These are phyloP conservation scores for Beauveria scarabaeidicola DNA, from an alignment of 2,329 filamentous ascomycete species.

Conservation along the genomic window DNA sequence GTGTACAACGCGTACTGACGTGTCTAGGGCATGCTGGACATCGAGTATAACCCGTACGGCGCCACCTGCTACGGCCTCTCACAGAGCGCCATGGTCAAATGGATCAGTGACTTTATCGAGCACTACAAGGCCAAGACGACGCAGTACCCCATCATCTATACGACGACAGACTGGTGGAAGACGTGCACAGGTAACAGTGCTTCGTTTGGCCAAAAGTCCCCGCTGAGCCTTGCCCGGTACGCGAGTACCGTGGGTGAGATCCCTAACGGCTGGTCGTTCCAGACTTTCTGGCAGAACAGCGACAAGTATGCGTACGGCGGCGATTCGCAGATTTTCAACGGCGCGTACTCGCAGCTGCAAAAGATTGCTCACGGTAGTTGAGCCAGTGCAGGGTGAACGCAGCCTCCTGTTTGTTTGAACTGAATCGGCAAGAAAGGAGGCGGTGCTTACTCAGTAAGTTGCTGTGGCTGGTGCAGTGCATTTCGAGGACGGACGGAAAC, in stretches of 20 bases:
- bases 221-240: slow-evolving; percentile 40
- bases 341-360: slow-evolving; percentile 15
- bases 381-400: background rate
- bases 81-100: slow-evolving; percentile 37
- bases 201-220: slow-evolving; percentile 36
- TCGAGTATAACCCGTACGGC: slow-evolving; percentile 35
- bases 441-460: background rate
- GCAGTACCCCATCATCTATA: slow-evolving; percentile 45
- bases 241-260: slow-evolving; percentile 31
- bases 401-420: background rate
- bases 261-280: slow-evolving; percentile 42
- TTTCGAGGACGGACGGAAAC: too few species aligned
- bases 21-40: slow-evolving; percentile 42
- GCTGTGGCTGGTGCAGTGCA: background rate
- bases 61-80: slow-evolving; percentile 38
- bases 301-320: slow-evolving; percentile 16
- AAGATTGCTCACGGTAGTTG: slow-evolving; percentile 15
- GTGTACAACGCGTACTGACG: background rate
- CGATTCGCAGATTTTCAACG: slow-evolving; percentile 18
- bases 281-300: slow-evolving; percentile 38
- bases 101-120: slow-evolving; percentile 45
- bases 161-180: slow-evolving; percentile 44
- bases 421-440: background rate
- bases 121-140: slow-evolving; percentile 38
- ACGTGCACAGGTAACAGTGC: slow-evolving; percentile 42